Conservation (phyloP, 768 basidiomycete species). For the Mycena sanguinolenta region DNA sequence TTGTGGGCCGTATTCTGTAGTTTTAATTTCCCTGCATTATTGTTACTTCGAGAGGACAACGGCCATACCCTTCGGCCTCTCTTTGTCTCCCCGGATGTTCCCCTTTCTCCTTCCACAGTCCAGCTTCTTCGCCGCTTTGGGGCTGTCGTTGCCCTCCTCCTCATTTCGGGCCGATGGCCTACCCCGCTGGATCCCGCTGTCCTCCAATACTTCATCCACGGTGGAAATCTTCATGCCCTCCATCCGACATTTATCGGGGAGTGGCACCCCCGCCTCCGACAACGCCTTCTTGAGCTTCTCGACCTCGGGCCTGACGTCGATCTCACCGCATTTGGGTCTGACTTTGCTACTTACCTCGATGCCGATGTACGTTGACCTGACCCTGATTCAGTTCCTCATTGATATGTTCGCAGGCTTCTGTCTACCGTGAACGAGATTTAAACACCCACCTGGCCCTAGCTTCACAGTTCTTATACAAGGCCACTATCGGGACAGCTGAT, state of each 20-base stretch:
- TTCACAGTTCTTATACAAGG: background rate
- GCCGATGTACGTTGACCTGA: background rate
- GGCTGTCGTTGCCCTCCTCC: background rate
- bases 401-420: background rate
- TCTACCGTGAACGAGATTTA: background rate
- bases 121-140: background rate
- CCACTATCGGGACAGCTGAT: background rate
- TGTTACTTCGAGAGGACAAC: background rate
- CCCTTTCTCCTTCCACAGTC: background rate
- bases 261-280: conserved; percentile 1
- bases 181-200: background rate
- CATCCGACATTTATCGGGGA: background rate
- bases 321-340: background rate
- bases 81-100: background rate
- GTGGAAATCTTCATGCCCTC: background rate
- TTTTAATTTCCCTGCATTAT: too few species aligned
- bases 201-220: conserved; percentile 13
- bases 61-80: background rate
- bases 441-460: background rate
- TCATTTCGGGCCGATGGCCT: conserved; percentile 1
- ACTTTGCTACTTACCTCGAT: background rate
- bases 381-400: background rate
- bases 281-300: background rate
- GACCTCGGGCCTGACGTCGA: background rate
- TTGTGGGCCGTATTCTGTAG: background rate